Evolutionary conservation across 2,329 filamentous ascomycete genomes (phyloP), one percentile per base, ranked within the genome.

Genomic region (Gliomastix tumulicola): DNA sequence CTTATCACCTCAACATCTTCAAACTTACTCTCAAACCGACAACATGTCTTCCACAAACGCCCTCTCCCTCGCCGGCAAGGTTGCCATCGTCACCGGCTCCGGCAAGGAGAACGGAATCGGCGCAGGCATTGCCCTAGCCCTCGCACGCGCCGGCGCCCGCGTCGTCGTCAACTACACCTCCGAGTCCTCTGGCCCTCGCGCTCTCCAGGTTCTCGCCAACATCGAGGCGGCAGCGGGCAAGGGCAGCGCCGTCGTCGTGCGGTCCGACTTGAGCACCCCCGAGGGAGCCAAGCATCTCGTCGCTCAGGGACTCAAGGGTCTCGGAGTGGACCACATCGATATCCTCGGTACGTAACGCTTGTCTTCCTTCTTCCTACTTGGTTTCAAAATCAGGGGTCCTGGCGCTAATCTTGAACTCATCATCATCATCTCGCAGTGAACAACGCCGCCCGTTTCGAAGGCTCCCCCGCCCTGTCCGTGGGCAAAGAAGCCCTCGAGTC

Each of bases 31-130:
- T n/a, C n/a, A n/a, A n/a, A n/a, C n/a, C n/a, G n/a, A n/a, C n/a
- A n/a, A n/a, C n/a, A n/a, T n/a, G n/a, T n/a, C n/a, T n/a, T n/a
- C n/a, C n/a, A n/a, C n/a, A n/a, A n/a, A 65, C 9, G 56, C 50
- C 2, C 50, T 68, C 15, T 59, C 53, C 5, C 57, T 69, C 11
- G 39, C 47, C n/a, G 59, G 57, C 38, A 68, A 69, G 41, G 46
- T 59, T 1, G 65, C 65, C 41, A 62, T 69, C 27, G 49, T 69
- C 9, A 69, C 65, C 1, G 65, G 65, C 19, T 67, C 63, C 9
- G 62, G 63, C n/a, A 54, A 56, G 5, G 60, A 65, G 19, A 65
- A 62, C 32, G 62, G 62, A 4, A 65, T 67, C 10, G 65, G 65
- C 5, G 65, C 64, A 4, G 63, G 50, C 13, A 65, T 65, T 13